A percentile compares a stretch with the other conserved stretches of the same genome.
phyloP scores from a whole-genome alignment of 2,329 filamentous ascomycete species.

The Cladosporium sp. region DNA sequence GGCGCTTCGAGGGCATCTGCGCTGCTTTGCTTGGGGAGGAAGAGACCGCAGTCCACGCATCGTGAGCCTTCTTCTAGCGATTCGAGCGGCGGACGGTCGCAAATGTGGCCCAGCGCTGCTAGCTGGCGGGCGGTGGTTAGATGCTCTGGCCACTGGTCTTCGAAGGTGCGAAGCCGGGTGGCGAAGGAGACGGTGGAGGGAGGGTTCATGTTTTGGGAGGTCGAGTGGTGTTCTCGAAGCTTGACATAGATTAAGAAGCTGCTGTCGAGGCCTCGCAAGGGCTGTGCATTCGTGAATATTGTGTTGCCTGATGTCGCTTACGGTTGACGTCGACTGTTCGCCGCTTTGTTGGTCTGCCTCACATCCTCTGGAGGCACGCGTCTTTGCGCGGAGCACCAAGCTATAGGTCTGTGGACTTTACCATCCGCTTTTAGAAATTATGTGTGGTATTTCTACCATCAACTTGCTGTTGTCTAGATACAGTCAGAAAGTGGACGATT shows the following conservation, averaged over 20 bases:
- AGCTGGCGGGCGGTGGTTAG: slow-evolving; percentile 10
- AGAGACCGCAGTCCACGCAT: slow-evolving; percentile 26
- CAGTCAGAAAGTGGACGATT: too few relatives aligned
- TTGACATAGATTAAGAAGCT: neutral
- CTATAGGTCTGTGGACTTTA: too few relatives aligned
- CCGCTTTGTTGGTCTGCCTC: neutral
- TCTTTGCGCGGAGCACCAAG: too few relatives aligned
- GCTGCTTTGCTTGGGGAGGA: slow-evolving; percentile 24
- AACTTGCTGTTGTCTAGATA: too few relatives aligned
- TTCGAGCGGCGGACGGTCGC: slow-evolving; percentile 28
- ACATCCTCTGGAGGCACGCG: too few relatives aligned
- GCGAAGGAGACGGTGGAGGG: slow-evolving; percentile 1
- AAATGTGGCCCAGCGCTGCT: slow-evolving; percentile 30
- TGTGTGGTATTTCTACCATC: too few relatives aligned
- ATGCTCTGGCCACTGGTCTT: slow-evolving; percentile 10
- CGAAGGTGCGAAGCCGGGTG: slow-evolving; percentile 10
- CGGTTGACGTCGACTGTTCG: neutral
- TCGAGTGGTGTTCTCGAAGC: neutral
- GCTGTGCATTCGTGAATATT: neutral
- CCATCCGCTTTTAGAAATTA: too few relatives aligned
- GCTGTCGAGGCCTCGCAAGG: too few relatives aligned
- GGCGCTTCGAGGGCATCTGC: slow-evolving; percentile 21
- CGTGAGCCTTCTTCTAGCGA: slow-evolving; percentile 29
- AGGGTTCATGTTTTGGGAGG: neutral
- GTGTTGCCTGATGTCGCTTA: neutral